Evolutionary conservation across 176 grass and related monocot species (phyloP).

Genomic region (Zea luxurians): DNA sequence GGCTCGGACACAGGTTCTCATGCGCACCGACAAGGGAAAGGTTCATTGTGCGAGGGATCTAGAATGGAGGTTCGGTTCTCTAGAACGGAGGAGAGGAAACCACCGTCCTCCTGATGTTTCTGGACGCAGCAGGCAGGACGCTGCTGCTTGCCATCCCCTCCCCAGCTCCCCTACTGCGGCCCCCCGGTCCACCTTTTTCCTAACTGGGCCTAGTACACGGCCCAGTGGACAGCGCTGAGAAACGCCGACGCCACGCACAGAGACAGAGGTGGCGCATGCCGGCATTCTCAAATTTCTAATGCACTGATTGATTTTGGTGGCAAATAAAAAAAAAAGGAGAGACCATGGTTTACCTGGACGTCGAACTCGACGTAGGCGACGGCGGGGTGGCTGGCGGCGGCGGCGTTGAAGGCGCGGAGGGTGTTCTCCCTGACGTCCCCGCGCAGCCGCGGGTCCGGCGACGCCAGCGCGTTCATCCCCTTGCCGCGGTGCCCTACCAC

Average conservation of each 20-base stretch:
- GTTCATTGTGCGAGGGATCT: too few species aligned
- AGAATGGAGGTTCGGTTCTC: neutral
- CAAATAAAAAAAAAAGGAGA: too few species aligned
- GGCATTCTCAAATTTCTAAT: neutral
- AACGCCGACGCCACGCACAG: neutral
- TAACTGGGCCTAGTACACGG: neutral
- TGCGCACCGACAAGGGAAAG: too few species aligned
- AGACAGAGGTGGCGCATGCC: neutral
- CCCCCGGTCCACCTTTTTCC: neutral
- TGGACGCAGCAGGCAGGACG: neutral
- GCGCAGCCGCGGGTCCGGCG: conserved; percentile 50
- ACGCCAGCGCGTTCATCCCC: conserved; percentile 79
- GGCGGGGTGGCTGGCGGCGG: conserved; percentile 50
- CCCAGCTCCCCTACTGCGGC: too few species aligned
- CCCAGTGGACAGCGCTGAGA: neutral
- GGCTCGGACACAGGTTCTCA: too few species aligned
- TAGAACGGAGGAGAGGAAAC: neutral
- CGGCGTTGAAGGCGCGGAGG: conserved; percentile 68
- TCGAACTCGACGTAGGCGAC: conserved; percentile 85
- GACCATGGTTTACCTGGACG: conserved; percentile 55
- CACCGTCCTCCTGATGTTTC: neutral
- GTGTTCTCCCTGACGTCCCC: conserved; percentile 76
- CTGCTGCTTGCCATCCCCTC: too few species aligned
- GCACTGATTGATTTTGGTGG: too few species aligned
- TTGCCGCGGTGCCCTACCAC: conserved; percentile 81